Evolutionary conservation across 2,329 filamentous ascomycete genomes (phyloP).

Genomic region (Monilinia vaccinii-corymbosi): DNA sequence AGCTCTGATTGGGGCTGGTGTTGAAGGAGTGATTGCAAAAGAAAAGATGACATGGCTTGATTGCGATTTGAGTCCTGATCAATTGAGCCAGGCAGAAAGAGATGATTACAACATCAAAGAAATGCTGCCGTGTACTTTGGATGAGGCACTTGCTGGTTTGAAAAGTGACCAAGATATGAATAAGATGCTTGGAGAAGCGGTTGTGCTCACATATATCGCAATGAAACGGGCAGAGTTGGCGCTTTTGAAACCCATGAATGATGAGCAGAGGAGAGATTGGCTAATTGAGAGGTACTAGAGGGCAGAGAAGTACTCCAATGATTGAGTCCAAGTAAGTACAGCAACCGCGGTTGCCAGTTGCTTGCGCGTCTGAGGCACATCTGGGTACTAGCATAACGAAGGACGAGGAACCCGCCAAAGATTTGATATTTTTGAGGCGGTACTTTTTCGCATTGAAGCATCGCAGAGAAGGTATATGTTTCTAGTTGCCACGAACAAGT

Average conservation of each 20-base stretch:
- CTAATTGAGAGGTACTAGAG: constrained; percentile 55
- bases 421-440: not conserved
- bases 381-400: not conserved
- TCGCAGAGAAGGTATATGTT: not conserved
- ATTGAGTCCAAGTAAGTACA: not conserved
- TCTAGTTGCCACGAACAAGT: not conserved
- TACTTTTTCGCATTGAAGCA: not conserved
- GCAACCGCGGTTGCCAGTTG: not conserved
- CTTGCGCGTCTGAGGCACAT: not conserved
- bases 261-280: constrained; percentile 44
- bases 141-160: constrained; percentile 46
- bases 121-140: constrained; percentile 45
- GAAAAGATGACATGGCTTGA: constrained; percentile 42
- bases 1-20: constrained; percentile 4
- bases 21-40: constrained; percentile 20
- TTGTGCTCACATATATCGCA: constrained; percentile 47
- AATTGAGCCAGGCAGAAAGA: constrained; percentile 39
- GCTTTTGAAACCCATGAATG: constrained; percentile 40
- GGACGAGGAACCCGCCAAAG: not conserved
- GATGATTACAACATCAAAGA: constrained; percentile 42
- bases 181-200: constrained; percentile 37
- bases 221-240: constrained; percentile 52
- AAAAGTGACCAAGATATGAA: constrained; percentile 38
- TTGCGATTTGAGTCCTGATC: constrained; percentile 45
- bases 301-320: not conserved